A percentile compares a stretch with the other conserved stretches of the same genome.
These are phyloP conservation scores for Erysiphe pulchra DNA, from an alignment of 2,329 filamentous ascomycete genomes.

Conservation along the genomic window DNA sequence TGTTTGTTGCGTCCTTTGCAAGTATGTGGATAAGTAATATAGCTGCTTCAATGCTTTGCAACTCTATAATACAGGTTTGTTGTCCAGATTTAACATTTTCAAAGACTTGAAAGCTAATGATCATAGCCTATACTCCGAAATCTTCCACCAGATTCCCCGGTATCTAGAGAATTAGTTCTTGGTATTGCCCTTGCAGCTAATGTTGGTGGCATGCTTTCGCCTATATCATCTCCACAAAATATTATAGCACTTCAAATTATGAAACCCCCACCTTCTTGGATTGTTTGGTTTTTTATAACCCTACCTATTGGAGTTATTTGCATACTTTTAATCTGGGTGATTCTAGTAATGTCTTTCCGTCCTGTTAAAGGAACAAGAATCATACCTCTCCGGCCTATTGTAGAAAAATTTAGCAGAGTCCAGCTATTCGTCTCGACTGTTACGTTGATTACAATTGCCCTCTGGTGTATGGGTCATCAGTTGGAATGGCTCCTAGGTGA, in stretches of 20 bases:
- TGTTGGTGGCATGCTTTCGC: constrained; percentile 85
- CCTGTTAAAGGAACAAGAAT: too few species aligned
- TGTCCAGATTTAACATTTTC: background rate
- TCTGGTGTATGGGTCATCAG: constrained; percentile 75
- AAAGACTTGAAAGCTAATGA: background rate
- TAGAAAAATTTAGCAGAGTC: too few species aligned
- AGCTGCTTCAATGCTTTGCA: constrained; percentile 85
- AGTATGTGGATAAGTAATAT: constrained; percentile 99
- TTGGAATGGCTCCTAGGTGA: constrained; percentile 76
- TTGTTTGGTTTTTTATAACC: constrained; percentile 88
- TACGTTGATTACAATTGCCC: too few species aligned
- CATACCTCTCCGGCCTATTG: too few species aligned
- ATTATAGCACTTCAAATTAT: constrained; percentile 93
- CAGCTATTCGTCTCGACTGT: too few species aligned
- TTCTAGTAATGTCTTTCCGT: too few species aligned
- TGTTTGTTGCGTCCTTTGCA: constrained; percentile 93
- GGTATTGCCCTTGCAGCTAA: constrained; percentile 90
- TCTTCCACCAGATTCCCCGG: constrained; percentile 65
- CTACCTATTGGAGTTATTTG: constrained; percentile 81
- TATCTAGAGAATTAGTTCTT: constrained; percentile 85
- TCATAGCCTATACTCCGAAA: constrained; percentile 72
- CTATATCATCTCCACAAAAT: constrained; percentile 92
- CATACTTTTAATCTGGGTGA: constrained; percentile 80
- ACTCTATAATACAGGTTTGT: constrained; percentile 76
- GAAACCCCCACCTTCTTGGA: constrained; percentile 76